phyloP scores from a whole-genome alignment of 768 basidiomycete species.

The Phaffia tasmanica region DNA sequence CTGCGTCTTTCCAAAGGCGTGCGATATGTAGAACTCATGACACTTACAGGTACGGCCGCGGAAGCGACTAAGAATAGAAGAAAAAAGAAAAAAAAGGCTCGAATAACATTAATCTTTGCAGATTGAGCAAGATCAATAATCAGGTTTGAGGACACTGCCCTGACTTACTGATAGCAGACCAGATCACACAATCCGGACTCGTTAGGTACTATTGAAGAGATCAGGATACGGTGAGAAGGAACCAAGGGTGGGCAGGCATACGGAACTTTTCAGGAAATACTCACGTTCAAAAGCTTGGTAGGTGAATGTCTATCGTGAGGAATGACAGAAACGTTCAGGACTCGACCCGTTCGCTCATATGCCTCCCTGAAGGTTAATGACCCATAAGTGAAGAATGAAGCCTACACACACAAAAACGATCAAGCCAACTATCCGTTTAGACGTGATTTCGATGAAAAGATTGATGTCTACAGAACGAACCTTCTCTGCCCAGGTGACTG shows the following conservation, averaged over 20 bases:
- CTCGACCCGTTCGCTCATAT: constrained; percentile 79
- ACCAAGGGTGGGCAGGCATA: not conserved
- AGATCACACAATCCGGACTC: constrained; percentile 54
- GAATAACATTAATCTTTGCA: not conserved
- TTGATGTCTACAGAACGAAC: constrained; percentile 39
- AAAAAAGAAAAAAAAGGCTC: constrained; percentile 41
- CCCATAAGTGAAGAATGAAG: constrained; percentile 80
- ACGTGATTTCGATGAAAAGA: not conserved
- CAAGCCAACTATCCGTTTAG: not conserved
- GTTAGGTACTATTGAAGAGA: constrained; percentile 24
- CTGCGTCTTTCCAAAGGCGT: too few relatives aligned
- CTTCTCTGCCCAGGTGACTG: constrained; percentile 79
- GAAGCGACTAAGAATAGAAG: constrained; percentile 71
- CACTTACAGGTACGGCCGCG: constrained; percentile 63
- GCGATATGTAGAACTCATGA: too few relatives aligned
- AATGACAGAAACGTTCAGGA: constrained; percentile 85
- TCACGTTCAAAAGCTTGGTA: constrained; percentile 73
- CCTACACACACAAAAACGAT: constrained; percentile 47
- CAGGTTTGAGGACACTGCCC: constrained; percentile 1
- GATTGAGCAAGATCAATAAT: not conserved
- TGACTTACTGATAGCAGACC: constrained; percentile 37
- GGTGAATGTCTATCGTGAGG: constrained; percentile 86
- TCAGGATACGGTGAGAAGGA: not conserved
- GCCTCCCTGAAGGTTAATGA: constrained; percentile 94
- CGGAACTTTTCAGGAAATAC: not conserved